Percentiles rank a stretch among this genome's conserved stretches.
Evolutionary conservation across 2,329 filamentous ascomycete species (phyloP).

Genomic region (Calonectria multiphialidica): DNA sequence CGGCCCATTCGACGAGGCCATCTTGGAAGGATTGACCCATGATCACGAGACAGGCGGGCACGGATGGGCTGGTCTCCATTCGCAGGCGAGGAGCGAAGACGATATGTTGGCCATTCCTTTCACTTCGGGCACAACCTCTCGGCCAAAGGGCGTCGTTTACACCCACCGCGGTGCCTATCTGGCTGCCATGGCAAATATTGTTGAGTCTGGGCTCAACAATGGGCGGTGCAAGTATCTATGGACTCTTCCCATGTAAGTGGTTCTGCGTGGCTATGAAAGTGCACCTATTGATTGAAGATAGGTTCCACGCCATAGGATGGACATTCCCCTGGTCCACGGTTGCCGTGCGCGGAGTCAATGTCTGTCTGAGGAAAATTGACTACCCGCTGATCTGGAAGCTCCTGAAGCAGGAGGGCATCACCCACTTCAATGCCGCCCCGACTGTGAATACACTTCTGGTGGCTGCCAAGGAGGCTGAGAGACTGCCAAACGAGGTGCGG

Average conservation of each 20-base stretch:
- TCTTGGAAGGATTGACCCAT: slow-evolving; percentile 82
- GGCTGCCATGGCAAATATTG: slow-evolving; percentile 84
- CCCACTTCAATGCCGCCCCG: slow-evolving; percentile 95
- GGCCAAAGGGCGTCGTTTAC: slow-evolving; percentile 92
- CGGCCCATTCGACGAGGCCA: slow-evolving; percentile 86
- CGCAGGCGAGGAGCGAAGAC: slow-evolving; percentile 81
- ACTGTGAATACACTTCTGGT: slow-evolving; percentile 97
- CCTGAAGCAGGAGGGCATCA: slow-evolving; percentile 87
- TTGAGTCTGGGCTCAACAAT: slow-evolving; percentile 87
- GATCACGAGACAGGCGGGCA: slow-evolving; percentile 74
- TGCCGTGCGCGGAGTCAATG: slow-evolving; percentile 92
- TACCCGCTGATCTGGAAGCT: slow-evolving; percentile 93
- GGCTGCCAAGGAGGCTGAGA: slow-evolving; percentile 79
- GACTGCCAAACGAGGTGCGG: slow-evolving; percentile 76
- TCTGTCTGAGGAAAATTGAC: slow-evolving; percentile 94
- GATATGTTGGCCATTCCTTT: slow-evolving; percentile 89
- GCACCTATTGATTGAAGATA: slow-evolving; percentile 35
- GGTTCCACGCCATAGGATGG: slow-evolving; percentile 80
- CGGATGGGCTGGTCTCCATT: slow-evolving; percentile 83
- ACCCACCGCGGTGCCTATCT: slow-evolving; percentile 91
- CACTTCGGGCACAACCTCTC: slow-evolving; percentile 92
- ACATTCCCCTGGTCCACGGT: slow-evolving; percentile 95
- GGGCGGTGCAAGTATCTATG: slow-evolving; percentile 87
- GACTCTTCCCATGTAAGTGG: slow-evolving; percentile 89
- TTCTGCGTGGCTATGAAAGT: slow-evolving; percentile 24